These are phyloP conservation scores for Acanthamoeba comandoni DNA, from an alignment of 208 protist species.

Conservation along the genomic window DNA sequence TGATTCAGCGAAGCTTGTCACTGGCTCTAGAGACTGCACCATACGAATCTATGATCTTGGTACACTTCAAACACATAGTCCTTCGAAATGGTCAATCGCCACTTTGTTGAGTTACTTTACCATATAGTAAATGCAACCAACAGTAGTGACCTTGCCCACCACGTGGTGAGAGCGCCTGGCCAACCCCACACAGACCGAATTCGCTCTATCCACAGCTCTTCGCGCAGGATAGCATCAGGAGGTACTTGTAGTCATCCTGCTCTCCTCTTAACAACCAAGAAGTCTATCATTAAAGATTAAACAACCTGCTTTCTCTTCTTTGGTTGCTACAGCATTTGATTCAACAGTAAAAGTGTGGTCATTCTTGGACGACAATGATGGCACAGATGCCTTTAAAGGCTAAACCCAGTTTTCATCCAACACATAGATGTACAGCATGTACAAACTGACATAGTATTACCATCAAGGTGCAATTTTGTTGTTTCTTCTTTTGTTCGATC, in stretches of 20 bases:
- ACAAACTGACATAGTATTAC: no score
- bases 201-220: conserved; percentile 50
- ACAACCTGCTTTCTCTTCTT: no score
- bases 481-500: no score
- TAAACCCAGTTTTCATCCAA: no score
- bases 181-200: conserved; percentile 46
- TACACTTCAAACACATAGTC: neutral
- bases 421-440: no score
- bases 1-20: conserved; percentile 32
- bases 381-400: no score
- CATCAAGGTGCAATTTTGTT: no score
- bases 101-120: neutral
- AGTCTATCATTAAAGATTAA: no score
- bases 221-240: conserved; percentile 27
- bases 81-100: neutral
- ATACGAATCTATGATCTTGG: conserved; percentile 31
- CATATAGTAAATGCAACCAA: neutral
- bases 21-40: conserved; percentile 55
- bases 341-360: conserved; percentile 19
- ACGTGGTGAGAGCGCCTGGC: neutral
- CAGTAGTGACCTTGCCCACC: conserved; percentile 23
- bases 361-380: conserved; percentile 28
- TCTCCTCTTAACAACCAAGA: neutral
- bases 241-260: neutral
- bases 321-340: neutral